Conservation (phyloP, 805 yeast species). For the Middelhovenomyces tepae region DNA sequence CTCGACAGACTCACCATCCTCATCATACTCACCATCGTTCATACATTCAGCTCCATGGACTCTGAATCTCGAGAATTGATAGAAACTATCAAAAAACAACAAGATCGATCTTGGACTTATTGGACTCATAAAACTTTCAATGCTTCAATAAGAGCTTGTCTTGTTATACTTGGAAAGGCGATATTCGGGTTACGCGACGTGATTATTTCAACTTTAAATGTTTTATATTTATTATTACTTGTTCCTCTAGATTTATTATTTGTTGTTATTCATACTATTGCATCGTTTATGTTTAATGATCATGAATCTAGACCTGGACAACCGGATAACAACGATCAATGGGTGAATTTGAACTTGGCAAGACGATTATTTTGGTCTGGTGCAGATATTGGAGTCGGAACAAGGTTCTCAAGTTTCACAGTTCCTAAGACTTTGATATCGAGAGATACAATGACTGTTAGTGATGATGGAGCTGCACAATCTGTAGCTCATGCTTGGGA, state of each 20-base stretch:
- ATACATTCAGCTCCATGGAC: slow-evolving; percentile 21
- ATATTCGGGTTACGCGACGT: slow-evolving; percentile 13
- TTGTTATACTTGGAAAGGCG: slow-evolving; percentile 7
- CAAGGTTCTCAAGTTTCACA: slow-evolving; percentile 6
- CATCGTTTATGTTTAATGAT: slow-evolving; percentile 1
- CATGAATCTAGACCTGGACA: slow-evolving; percentile 2
- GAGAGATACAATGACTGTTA: too few relatives aligned
- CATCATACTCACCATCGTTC: slow-evolving; percentile 8
- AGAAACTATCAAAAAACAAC: slow-evolving; percentile 12
- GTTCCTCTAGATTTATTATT: slow-evolving; percentile 14
- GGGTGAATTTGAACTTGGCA: slow-evolving; percentile 12
- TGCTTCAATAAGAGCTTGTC: slow-evolving; percentile 3
- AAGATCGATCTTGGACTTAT: slow-evolving; percentile 10
- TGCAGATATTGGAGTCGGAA: slow-evolving; percentile 6
- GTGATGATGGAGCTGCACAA: too few relatives aligned
- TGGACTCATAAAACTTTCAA: neutral
- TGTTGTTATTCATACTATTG: slow-evolving; percentile 6
- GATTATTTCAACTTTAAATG: slow-evolving; percentile 5
- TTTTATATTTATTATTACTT: slow-evolving; percentile 7
- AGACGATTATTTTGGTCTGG: slow-evolving; percentile 17
- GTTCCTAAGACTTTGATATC: slow-evolving; percentile 10
- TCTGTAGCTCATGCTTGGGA: too few relatives aligned
- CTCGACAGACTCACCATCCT: slow-evolving; percentile 16
- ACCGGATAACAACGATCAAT: slow-evolving; percentile 1
- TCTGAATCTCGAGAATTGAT: slow-evolving; percentile 12